Base-by-base conservation (phyloP, 2,329 filamentous ascomycete genomes). In the Fonsecaea pedrosoi region DNA sequence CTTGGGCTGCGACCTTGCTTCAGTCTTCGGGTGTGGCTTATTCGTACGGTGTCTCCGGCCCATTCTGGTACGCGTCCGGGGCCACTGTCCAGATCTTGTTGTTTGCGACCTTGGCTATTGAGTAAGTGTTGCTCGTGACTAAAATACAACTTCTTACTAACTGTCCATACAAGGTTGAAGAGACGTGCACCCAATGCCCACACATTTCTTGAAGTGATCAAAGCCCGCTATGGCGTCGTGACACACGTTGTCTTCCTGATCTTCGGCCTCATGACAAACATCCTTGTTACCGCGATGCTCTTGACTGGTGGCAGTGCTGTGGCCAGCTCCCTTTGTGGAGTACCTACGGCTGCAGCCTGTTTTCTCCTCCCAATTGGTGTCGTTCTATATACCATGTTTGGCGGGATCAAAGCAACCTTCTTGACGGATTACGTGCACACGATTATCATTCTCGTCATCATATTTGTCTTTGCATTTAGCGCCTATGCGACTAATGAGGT, bases 71-170 rank as follows among this genome's bases (percentile, higher is more conserved):
- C 75, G 91, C 91, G 45, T 84, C 85, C 0, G 88, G 89, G n/a
- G 92, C 92, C 10, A 93, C 90, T 0, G 91, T 95, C 5, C 92
- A 96, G 76, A 94, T 97, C 73, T 84, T 97, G 34, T 83, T 97
- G 1, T 97, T 97, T 74, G 92, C 94, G 1, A 96, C 92, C 0
- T 85, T 97, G 34, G 93, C 93, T 35, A 97, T 97, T 72, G 92
- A 96, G 77, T 71, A 58, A 69, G 67, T 64, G 30, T 18, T 45
- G 15, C 30, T 38, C n/a, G 45, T 37, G 2, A 4, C 12, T 7
- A 3, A 21, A 34, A 2, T 21, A 18, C 54, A 25, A 25, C 42
- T 10, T 18, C 6, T 4, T n/a, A 30, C 48, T 55, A 21, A 62
- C 60, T 15, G 25, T 5, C 32, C 4, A 9, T 15, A 3, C 18